phyloP scores from a whole-genome alignment of 78 protist genomes.

The Dictyostelium discoideum region DNA sequence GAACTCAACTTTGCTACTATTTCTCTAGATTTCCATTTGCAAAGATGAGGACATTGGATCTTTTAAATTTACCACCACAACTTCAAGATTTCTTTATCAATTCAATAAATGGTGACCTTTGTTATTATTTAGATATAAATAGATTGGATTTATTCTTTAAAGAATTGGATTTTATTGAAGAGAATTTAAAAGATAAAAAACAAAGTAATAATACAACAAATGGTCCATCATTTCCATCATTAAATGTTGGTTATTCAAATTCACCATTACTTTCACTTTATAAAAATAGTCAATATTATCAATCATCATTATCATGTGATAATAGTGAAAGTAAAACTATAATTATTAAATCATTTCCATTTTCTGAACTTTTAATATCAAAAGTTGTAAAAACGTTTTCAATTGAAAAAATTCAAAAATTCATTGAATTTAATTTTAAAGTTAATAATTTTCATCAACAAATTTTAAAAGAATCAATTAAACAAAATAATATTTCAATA shows the following conservation, averaged over 20 bases:
- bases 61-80: background rate
- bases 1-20: background rate
- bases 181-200: background rate
- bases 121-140: background rate
- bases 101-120: background rate
- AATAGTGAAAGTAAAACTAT: background rate
- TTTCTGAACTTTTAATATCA: background rate
- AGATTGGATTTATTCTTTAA: background rate
- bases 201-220: background rate
- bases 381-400: background rate
- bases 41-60: background rate
- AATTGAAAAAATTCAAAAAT: background rate
- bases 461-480: conserved; percentile 1
- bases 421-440: background rate
- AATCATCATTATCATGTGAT: background rate
- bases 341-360: background rate
- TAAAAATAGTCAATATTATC: background rate
- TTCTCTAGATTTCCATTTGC: background rate
- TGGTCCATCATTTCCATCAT: background rate
- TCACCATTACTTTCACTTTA: background rate
- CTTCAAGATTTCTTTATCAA: background rate
- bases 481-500: background rate
- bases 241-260: background rate
- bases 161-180: background rate
- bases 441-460: background rate